Evolutionary conservation across 1,139 yeast species (phyloP), one percentile per base, ranked within the genome.

Genomic region (Diutina rugosa): DNA sequence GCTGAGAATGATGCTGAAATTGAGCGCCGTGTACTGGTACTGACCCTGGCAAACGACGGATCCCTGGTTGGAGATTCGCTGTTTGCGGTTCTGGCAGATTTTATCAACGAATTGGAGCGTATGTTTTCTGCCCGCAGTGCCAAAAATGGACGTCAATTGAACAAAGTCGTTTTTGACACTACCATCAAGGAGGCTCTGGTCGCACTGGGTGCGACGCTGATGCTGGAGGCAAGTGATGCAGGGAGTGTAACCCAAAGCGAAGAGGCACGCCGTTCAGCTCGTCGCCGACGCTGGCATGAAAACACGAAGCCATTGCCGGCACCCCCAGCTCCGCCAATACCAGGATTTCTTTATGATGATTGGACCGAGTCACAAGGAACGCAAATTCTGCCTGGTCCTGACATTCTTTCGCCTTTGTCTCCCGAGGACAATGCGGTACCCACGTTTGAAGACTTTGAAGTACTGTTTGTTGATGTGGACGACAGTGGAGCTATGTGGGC

Each of bases 251-350:
- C 47, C 9, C 46, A 32, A 28, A 51, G 41, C 30, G 21, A 30
- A 7, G 46, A 38, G 21, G 54, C 38, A 2, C 29, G 51, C 29
- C 51, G 51, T n/a, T 30, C 16, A 28, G 10, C 30, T n/a, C n/a
- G 38, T 48, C 51, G 35, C 38, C 56, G 16, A 51, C 57, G 35
- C 32, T 53, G 54, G 56, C 57, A 21, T 44, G 52, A 21, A 21
- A n/a, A 57, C 59, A 18, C 56, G 57, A 51, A 57, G 59, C 62
- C 68, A 9, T 64, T 69, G n/a, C 71, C 72, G 29, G 70, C 72
- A 9, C 63, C 70, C 12, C 69, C 71, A 2, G 64, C 56, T 10
- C 58, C 59, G 53, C 55, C 56, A 16, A 32, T 57, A 38, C 47
- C 55, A 6, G 48, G 48, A 35, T 53, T 53, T 8, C 30, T 53